Base-by-base conservation (phyloP, 2,329 filamentous ascomycete species). In the Podosphaera xanthii region DNA sequence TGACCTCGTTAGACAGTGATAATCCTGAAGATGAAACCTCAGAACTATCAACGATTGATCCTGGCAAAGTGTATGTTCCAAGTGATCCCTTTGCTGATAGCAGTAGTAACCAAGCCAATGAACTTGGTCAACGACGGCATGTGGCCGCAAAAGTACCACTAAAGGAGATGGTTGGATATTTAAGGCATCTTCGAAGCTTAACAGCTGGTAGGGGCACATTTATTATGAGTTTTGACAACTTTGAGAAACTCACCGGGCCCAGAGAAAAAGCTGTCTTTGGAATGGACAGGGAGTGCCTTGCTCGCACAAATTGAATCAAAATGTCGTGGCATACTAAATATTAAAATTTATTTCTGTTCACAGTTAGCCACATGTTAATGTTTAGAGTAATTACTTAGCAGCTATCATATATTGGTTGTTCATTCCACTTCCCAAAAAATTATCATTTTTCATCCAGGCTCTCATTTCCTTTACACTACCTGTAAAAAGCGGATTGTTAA, bases 81-180 rank as follows among this genome's bases (percentile, higher is more conserved):
- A 84, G 84, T 0, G 91, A 97, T 69, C 89, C 89, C 0, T 97
- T 91, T 74, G 69, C 74, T 73, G 46, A 35, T 12, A 52, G n/a
- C 72, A 65, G 75, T 71, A 44, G 72, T 71, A 40, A 71, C 72
- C 59, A 72, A 75, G 53, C 75, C 73, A 72, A 74, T 77, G 60
- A 77, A 2, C 64, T 67, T 40, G 67, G 68, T 3, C 70, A 76
- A 38, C 79, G 81, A 60, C 71, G 77, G 59, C 76, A 84, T 57
- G 87, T 98, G 64, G 82, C 84, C 9, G 92, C 90, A 31, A 82
- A 86, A 66, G 91, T 97, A 35, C 92, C 92, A 38, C 76, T 97
- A 66, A 94, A 92, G 72, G 91, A 97, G 71, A 96, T 97, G 87
- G 83, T 97, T 42, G 87, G 91, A 49, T 98, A 97, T 70, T 75